Evolutionary conservation across 148 eudicot species (phyloP), one percentile per base, ranked within the genome.

Genomic region (Heliosperma pusillum): DNA sequence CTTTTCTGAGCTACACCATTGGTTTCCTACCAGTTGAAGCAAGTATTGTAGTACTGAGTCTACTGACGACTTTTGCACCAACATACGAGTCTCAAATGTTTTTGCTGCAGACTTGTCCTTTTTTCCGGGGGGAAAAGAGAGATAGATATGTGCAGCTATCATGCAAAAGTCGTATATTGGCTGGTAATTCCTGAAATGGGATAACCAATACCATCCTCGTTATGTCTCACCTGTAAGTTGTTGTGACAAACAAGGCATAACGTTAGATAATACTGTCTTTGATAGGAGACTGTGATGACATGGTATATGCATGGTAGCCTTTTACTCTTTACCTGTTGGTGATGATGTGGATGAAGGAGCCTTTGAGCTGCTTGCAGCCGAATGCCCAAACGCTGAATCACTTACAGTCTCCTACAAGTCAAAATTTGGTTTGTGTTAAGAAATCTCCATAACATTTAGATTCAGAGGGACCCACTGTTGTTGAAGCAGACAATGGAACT

Each of bases 331-430:
- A 72, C 77, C 82, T 69, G 56, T 78, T 42, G 71, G 47, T 26
- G 83, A 70, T 30, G 80, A 55, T 30, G 80, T 69, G 20, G 69
- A 50, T 40, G 85, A 85, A 16, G 58, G 78, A 62, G 77, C 55
- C 33, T 73, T 78, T 58, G 84, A 62, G 78, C 88, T 85, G 71
- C 77, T 74, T 27, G 70, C 40, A 33, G 72, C 80, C 45, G 86
- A 86, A 69, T 71, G 73, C 55, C 63, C 76, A 13, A 55, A 16
- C 36, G 59, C 30, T 42, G 85, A 78, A 65, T 86, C 82, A 70
- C 89, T 86, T 53, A 79, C 40, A 62, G 27, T 69, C 24, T 74
- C 81, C 87, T 86, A 67, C 80, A 69, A 50, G 21, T 21, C 19
- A 66, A 63, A 22, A 12, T 55, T 59, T 27, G 29, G 21, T 45